Evolutionary conservation across 768 basidiomycete species (phyloP), one percentile per base, ranked within the genome.

Genomic region (Auriscalpium microsporum): DNA sequence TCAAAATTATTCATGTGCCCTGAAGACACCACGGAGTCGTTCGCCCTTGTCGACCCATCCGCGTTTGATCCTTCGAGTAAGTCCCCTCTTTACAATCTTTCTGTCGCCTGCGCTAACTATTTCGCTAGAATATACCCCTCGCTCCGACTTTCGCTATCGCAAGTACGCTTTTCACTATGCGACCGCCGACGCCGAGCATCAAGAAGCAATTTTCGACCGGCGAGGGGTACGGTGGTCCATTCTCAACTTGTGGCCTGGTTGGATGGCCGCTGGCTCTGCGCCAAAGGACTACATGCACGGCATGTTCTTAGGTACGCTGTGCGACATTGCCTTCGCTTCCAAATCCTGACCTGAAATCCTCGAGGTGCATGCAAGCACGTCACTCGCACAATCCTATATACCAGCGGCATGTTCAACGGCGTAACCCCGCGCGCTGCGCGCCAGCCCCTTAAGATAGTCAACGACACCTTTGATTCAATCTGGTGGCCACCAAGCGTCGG

Each of bases 161-260:
- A 65, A 65, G 45, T 64, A 65, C 37, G 53, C 64, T 4, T 62
- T 53, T 38, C 42, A 48, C 4, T 45, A 52, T 11, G 58, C 50
- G 2, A 49, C 55, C 16, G 56, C 54, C 6, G 56, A 54, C 16
- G 10, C 14, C 3, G 53, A 52, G n/a, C 50, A 49, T 3, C 59
- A 58, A 11, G 61, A 60, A 44, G 59, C 62, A 14, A 65, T 64
- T n/a, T 40, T 37, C 19, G 45, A 53, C 0, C 45, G 56, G 34
- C 63, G 59, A 4, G 64, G 64, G 46, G 21, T 47, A 28, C 46
- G 46, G 1, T 47, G 23, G 46, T 47, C 46, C 2, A 7, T 11
- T 1, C 16, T 62, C 14, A n/a, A 59, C 35, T 9, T 51, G 4
- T 23, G 63, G 1, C 53, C 61, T 8, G 57, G 55, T 28, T 65